Base-by-base conservation (phyloP, 176 grass and related monocot species). In the Cymbopogon citratus region DNA sequence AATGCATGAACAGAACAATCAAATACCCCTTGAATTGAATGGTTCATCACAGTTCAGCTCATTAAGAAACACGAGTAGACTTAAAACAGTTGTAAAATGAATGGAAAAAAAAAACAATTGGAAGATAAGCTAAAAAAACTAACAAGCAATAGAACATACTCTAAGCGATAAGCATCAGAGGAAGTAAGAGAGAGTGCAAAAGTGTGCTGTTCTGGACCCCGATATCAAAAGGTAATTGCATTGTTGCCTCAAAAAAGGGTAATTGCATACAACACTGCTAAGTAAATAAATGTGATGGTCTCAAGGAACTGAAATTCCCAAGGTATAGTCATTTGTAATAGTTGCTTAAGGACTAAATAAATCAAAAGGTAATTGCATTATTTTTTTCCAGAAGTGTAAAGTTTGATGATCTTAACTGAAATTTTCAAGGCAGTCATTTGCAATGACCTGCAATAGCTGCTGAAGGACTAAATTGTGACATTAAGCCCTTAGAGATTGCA, bases 401-500 rank as follows among this genome's bases (percentile, higher is more conserved):
- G 1, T 60, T 25, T 19, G 12, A 8, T 16, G 21, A 6, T 15
- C n/a, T 18, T 62, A 63, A 77, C 25, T 64, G 3, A 21, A 56
- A 44, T 64, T 39, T 67, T 67, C 9, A 68, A 39, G 13, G 1
- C 15, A 36, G 80, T 85, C 63, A 93, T 91, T 86, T 93, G 85
- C 94, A 94, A 73, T 91, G 77, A 26, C 89, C 86, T 3, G 89
- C 89, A 23, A 94, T 72, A 14, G 87, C 81, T 1, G 87, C 89
- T 29, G n/a, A n/a, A 68, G 34, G 66, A 39, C 34, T 69, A 39
- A 40, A 69, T 41, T 23, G 5, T 40, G 35, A 6, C 34, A 69
- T 40, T 35, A 69, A n/a, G 65, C 12, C 36, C 10, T 12, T 40
- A 23, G 40, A 23, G 33, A 23, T 36, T 3, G 14, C 31, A 66